Conservation (phyloP, 2,329 filamentous ascomycete species). For the Dactylellina leptospora region DNA sequence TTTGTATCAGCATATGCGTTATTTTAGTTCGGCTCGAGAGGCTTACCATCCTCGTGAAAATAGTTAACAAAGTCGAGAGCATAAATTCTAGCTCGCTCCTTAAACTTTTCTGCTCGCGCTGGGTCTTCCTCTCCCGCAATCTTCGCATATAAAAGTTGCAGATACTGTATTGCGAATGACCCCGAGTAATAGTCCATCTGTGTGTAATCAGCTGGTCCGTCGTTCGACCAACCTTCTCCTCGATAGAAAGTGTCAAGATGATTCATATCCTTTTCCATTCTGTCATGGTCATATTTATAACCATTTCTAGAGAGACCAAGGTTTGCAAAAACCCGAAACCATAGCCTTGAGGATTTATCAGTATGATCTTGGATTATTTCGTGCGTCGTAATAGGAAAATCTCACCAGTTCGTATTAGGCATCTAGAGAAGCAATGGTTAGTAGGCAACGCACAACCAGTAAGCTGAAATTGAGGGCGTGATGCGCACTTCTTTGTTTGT, state of each 20-base stretch:
- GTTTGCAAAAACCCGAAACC: constrained; percentile 86
- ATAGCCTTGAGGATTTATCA: constrained; percentile 66
- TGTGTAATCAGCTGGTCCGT: constrained; percentile 79
- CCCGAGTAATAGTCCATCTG: constrained; percentile 89
- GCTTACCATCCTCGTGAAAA: constrained; percentile 72
- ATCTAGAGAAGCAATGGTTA: constrained; percentile 58
- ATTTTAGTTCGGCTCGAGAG: neutral
- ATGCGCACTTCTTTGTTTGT: constrained; percentile 73
- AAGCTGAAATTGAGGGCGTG: constrained; percentile 1
- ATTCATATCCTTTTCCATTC: constrained; percentile 77
- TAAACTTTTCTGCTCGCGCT: constrained; percentile 73
- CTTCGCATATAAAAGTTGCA: constrained; percentile 79
- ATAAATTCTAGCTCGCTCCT: constrained; percentile 71
- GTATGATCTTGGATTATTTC: neutral
- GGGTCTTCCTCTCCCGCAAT: constrained; percentile 73
- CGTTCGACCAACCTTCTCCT: constrained; percentile 83
- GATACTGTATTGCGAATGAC: constrained; percentile 81
- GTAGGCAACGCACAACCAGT: neutral
- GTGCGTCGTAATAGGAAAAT: too few species aligned
- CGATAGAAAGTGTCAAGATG: constrained; percentile 83
- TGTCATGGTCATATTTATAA: constrained; percentile 73
- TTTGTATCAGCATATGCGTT: neutral
- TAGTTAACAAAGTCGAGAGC: constrained; percentile 79
- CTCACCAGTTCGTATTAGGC: constrained; percentile 71
- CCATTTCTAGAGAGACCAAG: constrained; percentile 79